Base-by-base conservation (phyloP, 108 stramenopile genomes). In the Nitzschia putrida region DNA sequence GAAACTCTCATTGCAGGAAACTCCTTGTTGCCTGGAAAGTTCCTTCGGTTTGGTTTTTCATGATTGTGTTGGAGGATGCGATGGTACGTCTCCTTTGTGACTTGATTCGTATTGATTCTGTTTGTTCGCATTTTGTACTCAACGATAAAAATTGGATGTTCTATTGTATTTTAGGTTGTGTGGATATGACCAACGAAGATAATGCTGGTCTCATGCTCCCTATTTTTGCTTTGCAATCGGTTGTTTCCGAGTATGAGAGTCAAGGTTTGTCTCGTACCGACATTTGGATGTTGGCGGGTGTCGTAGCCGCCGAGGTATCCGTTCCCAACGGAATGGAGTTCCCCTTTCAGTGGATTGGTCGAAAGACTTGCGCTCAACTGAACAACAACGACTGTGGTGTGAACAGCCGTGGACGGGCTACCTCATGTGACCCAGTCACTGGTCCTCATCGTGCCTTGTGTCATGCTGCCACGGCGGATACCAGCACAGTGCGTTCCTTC, bases 1-100 rank as follows among this genome's bases (percentile, higher is more conserved):
- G 23, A 29, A 51, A 12, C 64, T 66, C 59, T 63, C 21, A 44
- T 63, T 44, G 24, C 0, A 23, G 23, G 43, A 9, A 47, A 63
- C 44, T 45, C 71, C 2, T 23, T 47, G 38, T 45, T 63, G 44
- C n/a, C 40, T 22, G 61, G 61, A 47, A 63, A 82, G 53, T 82
- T 79, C 51, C 51, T 85, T 23, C 65, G 84, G n/a, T 34, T 57
- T 82, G n/a, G 79, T 51, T n/a, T 85, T 85, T 70, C 81, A 85
- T 45, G 84, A 85, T 63, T 85, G 84, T 29, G 67, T 85, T 22
- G 81, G 68, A 45, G 81, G 80, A 3, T 85, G 84, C 52, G 66
- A 76, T 57, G 77, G 43, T 44, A 34, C 12, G 55, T 34, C 29
- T 34, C 4, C 3, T 34, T 34, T 34, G 3, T 34, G 3, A 1